These are phyloP conservation scores for Exobasidium rhododendri DNA, from an alignment of 1,284 basidiomycete genomes.

Conservation along the genomic window DNA sequence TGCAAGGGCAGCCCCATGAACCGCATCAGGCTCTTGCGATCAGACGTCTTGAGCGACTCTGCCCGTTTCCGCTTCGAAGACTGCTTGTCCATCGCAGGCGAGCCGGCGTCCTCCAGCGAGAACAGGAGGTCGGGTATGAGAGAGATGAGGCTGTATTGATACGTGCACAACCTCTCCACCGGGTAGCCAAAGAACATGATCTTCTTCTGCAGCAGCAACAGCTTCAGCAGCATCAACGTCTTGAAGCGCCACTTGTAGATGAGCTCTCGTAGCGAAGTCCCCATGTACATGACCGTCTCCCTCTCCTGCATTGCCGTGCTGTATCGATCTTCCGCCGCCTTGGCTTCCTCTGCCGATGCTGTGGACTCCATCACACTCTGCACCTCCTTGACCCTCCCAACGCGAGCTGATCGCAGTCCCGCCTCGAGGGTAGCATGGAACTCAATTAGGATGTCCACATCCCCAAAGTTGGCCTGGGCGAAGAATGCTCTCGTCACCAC, in stretches of 20 bases:
- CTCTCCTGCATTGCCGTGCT: conserved; percentile 24
- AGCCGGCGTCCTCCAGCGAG: conserved; percentile 85
- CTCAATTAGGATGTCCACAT: conserved; percentile 51
- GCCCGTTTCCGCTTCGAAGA: conserved; percentile 22
- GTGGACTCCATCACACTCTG: not conserved
- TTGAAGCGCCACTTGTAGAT: conserved; percentile 91
- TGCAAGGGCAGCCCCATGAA: conserved; percentile 88
- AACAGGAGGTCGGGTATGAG: conserved; percentile 70
- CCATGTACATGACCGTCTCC: conserved; percentile 69
- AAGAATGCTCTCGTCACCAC: conserved; percentile 70
- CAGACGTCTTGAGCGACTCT: conserved; percentile 77
- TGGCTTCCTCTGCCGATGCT: conserved; percentile 4
- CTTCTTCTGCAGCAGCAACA: conserved; percentile 86
- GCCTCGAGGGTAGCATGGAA: conserved; percentile 53
- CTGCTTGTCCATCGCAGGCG: conserved; percentile 68
- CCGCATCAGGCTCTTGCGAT: conserved; percentile 82
- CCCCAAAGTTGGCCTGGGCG: conserved; percentile 49
- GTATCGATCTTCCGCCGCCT: not conserved
- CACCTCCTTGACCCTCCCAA: conserved; percentile 14
- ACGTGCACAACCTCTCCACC: conserved; percentile 91
- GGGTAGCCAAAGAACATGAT: conserved; percentile 97
- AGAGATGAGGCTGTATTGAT: conserved; percentile 82
- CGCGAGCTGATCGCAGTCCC: conserved; percentile 35
- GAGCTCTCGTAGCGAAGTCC: conserved; percentile 84
- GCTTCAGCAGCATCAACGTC: conserved; percentile 88